Evolutionary conservation across 1,139 yeast genomes (phyloP), one percentile per base, ranked within the genome.

Genomic region (Candida neerlandica): DNA sequence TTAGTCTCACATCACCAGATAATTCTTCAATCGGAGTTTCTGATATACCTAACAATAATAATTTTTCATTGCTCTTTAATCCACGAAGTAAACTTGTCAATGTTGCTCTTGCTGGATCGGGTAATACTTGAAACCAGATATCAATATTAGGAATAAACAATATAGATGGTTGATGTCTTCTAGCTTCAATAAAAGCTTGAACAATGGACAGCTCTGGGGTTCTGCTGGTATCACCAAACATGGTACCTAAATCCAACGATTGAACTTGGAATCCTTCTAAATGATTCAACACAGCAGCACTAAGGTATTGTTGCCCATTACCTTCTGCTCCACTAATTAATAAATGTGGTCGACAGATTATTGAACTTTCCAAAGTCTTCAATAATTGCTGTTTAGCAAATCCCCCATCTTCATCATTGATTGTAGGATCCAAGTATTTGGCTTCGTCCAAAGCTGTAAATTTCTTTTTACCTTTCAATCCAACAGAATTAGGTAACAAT

Each of bases 211-310:
- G 89, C 61, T 94, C 99, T 1, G 96, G 85, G 0, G 96, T 84
- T 54, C 91, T 73, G 0, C 95, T 81, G 4, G 96, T 78, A 60
- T 92, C 98, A 12, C 94, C 85, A 58, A 86, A 83, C 51, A 94
- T 66, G 18, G 86, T 78, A 1, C 92, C 90, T 53, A 94, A 73
- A 64, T 94, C 99, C 43, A 95, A 73, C 0, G 88, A 81, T 62
- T 94, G 98, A 9, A 91, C 85, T 62, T 91, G 96, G 59, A 86
- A 91, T 0, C 97, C 97, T 69, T 94, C 99, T 52, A 95, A 72
- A 58, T 84, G 80, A 59, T 91, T 89, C 50, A 94, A 71, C 14
- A 91, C 75, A 0, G 98, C 97, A 1, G 94, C 78, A 9, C 94
- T 88, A 14, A 95, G 64, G 64, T 94, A 92, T 57, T 85, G 89